Percentiles rank a stretch among this genome's conserved stretches.
These are phyloP conservation scores for Eutypa lata DNA, from an alignment of 2,329 filamentous ascomycete species.

Conservation along the genomic window DNA sequence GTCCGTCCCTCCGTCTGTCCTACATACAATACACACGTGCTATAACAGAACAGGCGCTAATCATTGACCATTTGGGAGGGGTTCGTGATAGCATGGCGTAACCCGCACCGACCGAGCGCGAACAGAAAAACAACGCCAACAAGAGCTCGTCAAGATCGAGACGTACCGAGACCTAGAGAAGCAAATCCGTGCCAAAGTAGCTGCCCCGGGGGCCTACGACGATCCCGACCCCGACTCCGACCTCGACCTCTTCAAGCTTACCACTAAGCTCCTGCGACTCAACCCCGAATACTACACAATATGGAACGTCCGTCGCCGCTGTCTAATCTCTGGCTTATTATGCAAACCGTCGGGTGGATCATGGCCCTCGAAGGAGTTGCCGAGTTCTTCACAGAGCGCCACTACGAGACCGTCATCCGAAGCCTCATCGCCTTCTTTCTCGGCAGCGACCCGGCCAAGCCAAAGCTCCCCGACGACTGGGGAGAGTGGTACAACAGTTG, in stretches of 20 bases:
- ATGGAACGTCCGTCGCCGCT: conserved; percentile 83
- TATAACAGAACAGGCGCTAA: conserved; percentile 17
- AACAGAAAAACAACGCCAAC: conserved; percentile 67
- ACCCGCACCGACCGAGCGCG: conserved; percentile 62
- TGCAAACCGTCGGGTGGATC: conserved; percentile 43
- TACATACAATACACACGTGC: no score
- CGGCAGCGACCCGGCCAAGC: conserved; percentile 48
- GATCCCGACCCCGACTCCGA: no score
- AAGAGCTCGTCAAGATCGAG: conserved; percentile 72
- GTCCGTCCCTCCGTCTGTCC: no score
- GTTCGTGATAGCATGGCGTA: conserved; percentile 69
- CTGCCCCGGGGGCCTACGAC: conserved; percentile 35
- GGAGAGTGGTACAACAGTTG: conserved; percentile 49
- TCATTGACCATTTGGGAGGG: background rate
- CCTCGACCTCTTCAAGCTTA: conserved; percentile 65
- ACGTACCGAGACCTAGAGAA: conserved; percentile 72
- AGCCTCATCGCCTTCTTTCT: conserved; percentile 54
- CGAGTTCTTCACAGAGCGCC: conserved; percentile 50
- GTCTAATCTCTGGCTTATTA: conserved; percentile 58
- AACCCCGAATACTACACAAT: conserved; percentile 90
- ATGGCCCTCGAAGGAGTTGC: conserved; percentile 52
- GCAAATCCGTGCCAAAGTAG: conserved; percentile 63
- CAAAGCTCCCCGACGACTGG: conserved; percentile 50
- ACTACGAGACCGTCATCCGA: conserved; percentile 61
- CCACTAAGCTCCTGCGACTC: conserved; percentile 67